Percentiles rank a stretch among this genome's conserved stretches.
Conservation (phyloP, 1,284 basidiomycete genomes). For the Erythrobasidium hasegawianum region DNA sequence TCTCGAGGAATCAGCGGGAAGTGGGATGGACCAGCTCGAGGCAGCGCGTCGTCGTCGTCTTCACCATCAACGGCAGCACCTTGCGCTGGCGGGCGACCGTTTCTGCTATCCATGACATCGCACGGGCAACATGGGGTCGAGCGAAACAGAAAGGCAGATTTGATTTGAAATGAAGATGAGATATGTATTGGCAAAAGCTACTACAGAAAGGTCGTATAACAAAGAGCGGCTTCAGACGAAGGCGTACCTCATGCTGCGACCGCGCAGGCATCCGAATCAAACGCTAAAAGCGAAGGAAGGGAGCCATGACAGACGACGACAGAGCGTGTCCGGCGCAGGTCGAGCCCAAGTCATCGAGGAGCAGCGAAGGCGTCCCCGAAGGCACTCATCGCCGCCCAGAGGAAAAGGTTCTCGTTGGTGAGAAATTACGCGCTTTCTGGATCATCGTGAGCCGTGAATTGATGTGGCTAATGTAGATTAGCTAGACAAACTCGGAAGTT, state of each 20-base stretch:
- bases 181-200: constrained; percentile 1
- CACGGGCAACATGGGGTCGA: constrained; percentile 1
- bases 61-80: background rate
- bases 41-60: background rate
- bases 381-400: constrained; percentile 4
- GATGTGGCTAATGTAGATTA: constrained; percentile 34
- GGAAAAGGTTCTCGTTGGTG: constrained; percentile 33
- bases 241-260: constrained; percentile 33
- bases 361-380: constrained; percentile 2
- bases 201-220: background rate
- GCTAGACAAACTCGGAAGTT: constrained; percentile 34
- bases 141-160: no score
- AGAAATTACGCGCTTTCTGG: constrained; percentile 21
- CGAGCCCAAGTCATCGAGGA: constrained; percentile 36
- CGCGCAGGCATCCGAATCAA: constrained; percentile 18
- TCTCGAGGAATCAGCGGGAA: constrained; percentile 21
- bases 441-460: constrained; percentile 32
- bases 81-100: background rate
- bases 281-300: constrained; percentile 1
- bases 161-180: no score
- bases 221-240: constrained; percentile 32
- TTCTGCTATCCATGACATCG: constrained; percentile 1
- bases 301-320: constrained; percentile 21
- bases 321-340: constrained; percentile 27
- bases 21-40: background rate